phyloP scores from a whole-genome alignment of 2,329 filamentous ascomycete species.

The Penicillium freii region DNA sequence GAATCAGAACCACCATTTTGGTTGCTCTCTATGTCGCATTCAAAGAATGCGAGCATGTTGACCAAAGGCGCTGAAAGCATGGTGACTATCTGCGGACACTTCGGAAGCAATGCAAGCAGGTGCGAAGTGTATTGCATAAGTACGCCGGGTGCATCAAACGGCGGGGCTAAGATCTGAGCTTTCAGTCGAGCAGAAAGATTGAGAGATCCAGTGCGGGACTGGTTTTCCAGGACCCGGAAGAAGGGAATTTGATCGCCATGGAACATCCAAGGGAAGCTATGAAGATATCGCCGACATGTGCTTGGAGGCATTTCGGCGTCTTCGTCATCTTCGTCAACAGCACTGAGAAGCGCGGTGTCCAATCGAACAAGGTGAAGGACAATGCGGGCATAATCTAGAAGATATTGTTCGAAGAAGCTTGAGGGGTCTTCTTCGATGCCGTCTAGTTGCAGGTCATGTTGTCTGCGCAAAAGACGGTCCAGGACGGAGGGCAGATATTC shows the following conservation, averaged over 20 bases:
- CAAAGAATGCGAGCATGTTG: slow-evolving; percentile 30
- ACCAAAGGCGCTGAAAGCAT: slow-evolving; percentile 24
- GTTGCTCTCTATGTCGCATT: slow-evolving; percentile 31
- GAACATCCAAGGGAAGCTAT: slow-evolving; percentile 36
- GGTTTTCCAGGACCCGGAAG: slow-evolving; percentile 34
- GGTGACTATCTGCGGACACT: slow-evolving; percentile 28
- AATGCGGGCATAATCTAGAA: slow-evolving; percentile 41
- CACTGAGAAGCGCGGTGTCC: slow-evolving; percentile 38
- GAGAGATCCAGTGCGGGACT: slow-evolving; percentile 29
- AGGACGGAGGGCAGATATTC: slow-evolving; percentile 42
- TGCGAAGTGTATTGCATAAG: slow-evolving; percentile 33
- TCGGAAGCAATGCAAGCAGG: slow-evolving; percentile 31
- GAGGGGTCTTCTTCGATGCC: slow-evolving; percentile 30
- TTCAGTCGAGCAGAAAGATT: slow-evolving; percentile 32
- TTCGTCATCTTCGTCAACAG: slow-evolving; percentile 26
- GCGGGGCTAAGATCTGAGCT: slow-evolving; percentile 27
- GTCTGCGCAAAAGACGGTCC: slow-evolving; percentile 42
- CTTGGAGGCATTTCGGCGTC: slow-evolving; percentile 30
- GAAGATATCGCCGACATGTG: slow-evolving; percentile 36
- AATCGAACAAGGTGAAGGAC: slow-evolving; percentile 42
- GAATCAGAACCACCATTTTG: slow-evolving; percentile 24
- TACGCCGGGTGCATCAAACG: slow-evolving; percentile 26
- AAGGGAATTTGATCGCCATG: slow-evolving; percentile 38
- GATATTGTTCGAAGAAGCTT: slow-evolving; percentile 42
- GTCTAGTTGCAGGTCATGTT: slow-evolving; percentile 32